phyloP scores from a whole-genome alignment of 305 asterid genomes.

The Withania somnifera region DNA sequence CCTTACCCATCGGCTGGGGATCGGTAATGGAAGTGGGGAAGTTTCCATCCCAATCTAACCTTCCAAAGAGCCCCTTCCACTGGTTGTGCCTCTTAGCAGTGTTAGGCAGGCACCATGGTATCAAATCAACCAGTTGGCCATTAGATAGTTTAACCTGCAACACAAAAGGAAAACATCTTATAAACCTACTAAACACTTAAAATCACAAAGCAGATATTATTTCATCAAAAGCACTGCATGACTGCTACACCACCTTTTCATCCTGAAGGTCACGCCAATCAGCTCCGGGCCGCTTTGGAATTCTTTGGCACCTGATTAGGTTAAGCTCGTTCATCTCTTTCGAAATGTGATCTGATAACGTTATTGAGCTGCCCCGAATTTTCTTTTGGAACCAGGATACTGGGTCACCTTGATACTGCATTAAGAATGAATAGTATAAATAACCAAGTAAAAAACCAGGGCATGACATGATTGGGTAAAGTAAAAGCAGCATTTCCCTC shows the following conservation, averaged over 20 bases:
- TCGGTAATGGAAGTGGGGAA: conserved; percentile 49
- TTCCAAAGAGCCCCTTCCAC: conserved; percentile 51
- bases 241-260: conserved; percentile 26
- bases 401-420: conserved; percentile 37
- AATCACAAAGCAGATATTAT: not conserved
- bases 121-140: conserved; percentile 42
- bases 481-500: not conserved
- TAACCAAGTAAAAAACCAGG: not conserved
- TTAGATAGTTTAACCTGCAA: conserved; percentile 32
- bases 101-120: conserved; percentile 47
- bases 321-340: conserved; percentile 48
- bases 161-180: not conserved
- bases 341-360: conserved; percentile 35
- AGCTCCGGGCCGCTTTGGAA: conserved; percentile 38
- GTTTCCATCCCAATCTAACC: conserved; percentile 48
- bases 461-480: not conserved
- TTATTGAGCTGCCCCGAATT: conserved; percentile 22
- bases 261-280: conserved; percentile 52
- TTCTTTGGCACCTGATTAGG: conserved; percentile 35
- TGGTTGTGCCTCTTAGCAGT: conserved; percentile 54
- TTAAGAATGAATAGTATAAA: not conserved
- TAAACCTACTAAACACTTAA: not conserved
- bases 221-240: not conserved
- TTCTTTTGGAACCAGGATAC: conserved; percentile 41
- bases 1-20: conserved; percentile 54